phyloP scores from a whole-genome alignment of 495 filamentous ascomycete species.

The Xylaria intraflava region DNA sequence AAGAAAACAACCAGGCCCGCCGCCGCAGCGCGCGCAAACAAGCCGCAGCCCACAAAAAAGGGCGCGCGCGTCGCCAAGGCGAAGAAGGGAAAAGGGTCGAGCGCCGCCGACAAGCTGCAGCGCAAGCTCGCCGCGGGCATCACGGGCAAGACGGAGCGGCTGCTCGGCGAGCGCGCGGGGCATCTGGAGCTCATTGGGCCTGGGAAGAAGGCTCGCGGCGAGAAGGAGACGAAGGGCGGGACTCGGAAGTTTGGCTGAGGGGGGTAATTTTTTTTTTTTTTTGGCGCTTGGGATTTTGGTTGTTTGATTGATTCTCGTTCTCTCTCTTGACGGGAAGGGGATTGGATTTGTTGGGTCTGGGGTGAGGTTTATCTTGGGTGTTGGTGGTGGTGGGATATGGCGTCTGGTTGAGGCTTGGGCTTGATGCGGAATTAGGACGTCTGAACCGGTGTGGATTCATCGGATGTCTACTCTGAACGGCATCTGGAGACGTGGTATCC shows the following conservation, averaged over 20 bases:
- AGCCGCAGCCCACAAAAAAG: conserved; percentile 29
- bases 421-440: too few species aligned
- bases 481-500: too few species aligned
- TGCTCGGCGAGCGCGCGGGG: conserved; percentile 42
- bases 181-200: conserved; percentile 45
- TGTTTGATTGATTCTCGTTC: too few species aligned
- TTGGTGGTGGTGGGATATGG: too few species aligned
- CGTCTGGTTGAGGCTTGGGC: too few species aligned
- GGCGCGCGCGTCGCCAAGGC: conserved; percentile 30
- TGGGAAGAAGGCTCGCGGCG: conserved; percentile 29
- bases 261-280: too few species aligned
- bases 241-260: conserved; percentile 44
- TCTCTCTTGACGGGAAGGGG: too few species aligned
- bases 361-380: too few species aligned
- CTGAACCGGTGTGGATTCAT: too few species aligned
- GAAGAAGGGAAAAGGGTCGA: conserved; percentile 33
- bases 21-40: conserved; percentile 22
- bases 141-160: conserved; percentile 37
- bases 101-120: conserved; percentile 34
- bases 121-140: conserved; percentile 38
- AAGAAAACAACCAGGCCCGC: conserved; percentile 28
- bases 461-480: too few species aligned
- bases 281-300: too few species aligned
- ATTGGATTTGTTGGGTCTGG: too few species aligned
- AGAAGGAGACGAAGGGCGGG: conserved; percentile 33